Evolutionary conservation across 2,329 filamentous ascomycete genomes (phyloP).

Genomic region (Botrytis pseudocinerea): DNA sequence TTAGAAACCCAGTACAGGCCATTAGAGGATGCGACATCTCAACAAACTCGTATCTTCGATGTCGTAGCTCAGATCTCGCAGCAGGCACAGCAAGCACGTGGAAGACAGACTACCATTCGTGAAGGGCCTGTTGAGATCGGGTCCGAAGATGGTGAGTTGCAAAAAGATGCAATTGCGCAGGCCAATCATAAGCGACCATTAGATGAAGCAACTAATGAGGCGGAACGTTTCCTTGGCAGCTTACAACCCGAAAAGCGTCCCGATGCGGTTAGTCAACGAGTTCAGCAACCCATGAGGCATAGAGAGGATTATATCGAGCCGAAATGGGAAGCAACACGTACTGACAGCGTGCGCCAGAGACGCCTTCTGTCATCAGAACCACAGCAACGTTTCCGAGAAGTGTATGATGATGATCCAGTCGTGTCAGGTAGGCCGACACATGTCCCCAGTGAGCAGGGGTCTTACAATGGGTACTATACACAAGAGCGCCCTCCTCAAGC

Average conservation of each 20-base stretch:
- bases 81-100: conserved; percentile 35
- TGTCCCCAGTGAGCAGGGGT: conserved; percentile 23
- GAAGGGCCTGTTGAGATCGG: conserved; percentile 36
- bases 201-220: conserved; percentile 41
- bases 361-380: conserved; percentile 28
- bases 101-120: conserved; percentile 26
- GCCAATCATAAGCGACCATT: conserved; percentile 22
- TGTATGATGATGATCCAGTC: conserved; percentile 27
- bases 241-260: conserved; percentile 36
- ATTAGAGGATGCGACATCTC: conserved; percentile 28
- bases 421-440: conserved; percentile 25
- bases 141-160: conserved; percentile 45
- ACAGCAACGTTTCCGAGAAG: conserved; percentile 27
- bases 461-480: conserved; percentile 28
- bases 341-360: conserved; percentile 24
- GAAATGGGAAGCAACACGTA: conserved; percentile 30
- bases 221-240: conserved; percentile 44
- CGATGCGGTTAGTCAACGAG: not conserved
- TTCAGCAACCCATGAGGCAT: conserved; percentile 25
- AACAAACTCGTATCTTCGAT: conserved; percentile 36
- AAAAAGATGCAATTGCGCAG: conserved; percentile 25
- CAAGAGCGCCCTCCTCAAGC: conserved; percentile 30
- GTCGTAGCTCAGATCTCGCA: conserved; percentile 38
- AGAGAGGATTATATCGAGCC: conserved; percentile 24
- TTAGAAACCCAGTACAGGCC: conserved; percentile 19